Base-by-base conservation (phyloP, 2,329 filamentous ascomycete species). In the Pyricularia grisea region DNA sequence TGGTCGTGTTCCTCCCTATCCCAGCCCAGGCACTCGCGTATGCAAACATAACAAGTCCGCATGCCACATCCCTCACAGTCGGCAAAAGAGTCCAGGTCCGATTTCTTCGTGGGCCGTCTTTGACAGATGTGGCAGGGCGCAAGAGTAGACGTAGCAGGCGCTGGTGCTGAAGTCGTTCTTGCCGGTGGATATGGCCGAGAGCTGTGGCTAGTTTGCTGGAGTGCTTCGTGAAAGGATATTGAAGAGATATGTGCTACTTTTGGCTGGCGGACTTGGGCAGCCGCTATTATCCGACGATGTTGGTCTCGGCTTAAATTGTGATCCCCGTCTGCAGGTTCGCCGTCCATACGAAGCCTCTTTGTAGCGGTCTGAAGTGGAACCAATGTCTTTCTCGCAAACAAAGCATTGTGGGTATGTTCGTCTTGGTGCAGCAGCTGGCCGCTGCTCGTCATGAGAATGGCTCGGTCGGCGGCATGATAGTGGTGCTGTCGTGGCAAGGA, bases 11-110 rank as follows among this genome's bases (percentile, higher is more conserved):
- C 72, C 20, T 72, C 69, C n/a, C 73, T 71, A 58, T 79, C 79
- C 81, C 82, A 84, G 2, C 85, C 85, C 14, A 84, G 79, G 73
- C 90, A 92, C 72, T 87, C 80, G 30, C 90, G 80, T 64, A 90
- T 85, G 75, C 90, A 92, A n/a, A 92, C 82, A 74, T 85, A 91
- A 75, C 90, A 92, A 0, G 89, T 86, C 61, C 88, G 82, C 71
- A 85, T 80, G 11, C 82, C 81, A 74, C 90, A 92, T 17, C 85
- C 83, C 72, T 85, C 79, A 75, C 90, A 92, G 73, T 87, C 82
- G 65, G 87, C 84, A 74, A 88, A 91, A 11, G 85, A 86, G 76
- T 90, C 88, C 42, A 92, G 82, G 69, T 92, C 88, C 6, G 83
- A 83, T 75, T 86, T 90, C 72, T 87, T 87, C 68, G 83, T 88